Evolutionary conservation across 2,329 filamentous ascomycete species (phyloP), one percentile per base, ranked within the genome.

Genomic region (Nigrospora osmanthi): DNA sequence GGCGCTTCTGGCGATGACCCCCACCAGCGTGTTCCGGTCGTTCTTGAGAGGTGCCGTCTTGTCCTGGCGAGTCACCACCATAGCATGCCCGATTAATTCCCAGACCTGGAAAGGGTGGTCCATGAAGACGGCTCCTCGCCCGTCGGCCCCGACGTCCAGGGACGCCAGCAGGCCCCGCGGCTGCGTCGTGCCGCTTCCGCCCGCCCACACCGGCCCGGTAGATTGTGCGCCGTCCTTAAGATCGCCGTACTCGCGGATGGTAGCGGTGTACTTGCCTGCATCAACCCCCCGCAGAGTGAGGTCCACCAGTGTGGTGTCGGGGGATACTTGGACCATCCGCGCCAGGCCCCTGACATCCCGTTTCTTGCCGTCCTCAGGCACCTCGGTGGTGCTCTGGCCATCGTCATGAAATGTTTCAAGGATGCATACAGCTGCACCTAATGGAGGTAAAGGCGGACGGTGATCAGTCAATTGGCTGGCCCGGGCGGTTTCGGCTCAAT

Each of bases 81-180:
- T 85, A 58, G 89, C 89, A 60, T 90, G 83, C 30, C 93, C 93
- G 65, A 97, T 95, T 63, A 95, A 78, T 68, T 98, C 91, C 93
- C 91, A 97, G 43, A 97, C 84, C 62, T 91, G 82, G 49, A 97
- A 83, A 0, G 81, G 77, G 52, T 80, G 83, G 60, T 95, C 89
- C 51, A 95, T 60, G 63, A 97, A 95, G 13, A 83, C 80, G 52
- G 80, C 81, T 6, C 89, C 91, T 30, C 83, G 76, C 11, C 93
- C 89, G 58, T 85, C 77, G 57, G 81, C 70, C 46, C 81, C 84
- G 33, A 98, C 83, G 48, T 86, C 72, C 12, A 98, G 73, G 1
- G 76, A 79, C 4, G 90, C 90, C 52, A 97, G 77, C 12, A 83
- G 56, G 17, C 70, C 73, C 35, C 67, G 69, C 40, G 69, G 65